Evolutionary conservation across 2,329 filamentous ascomycete species (phyloP).

Genomic region (Phoma sp.): DNA sequence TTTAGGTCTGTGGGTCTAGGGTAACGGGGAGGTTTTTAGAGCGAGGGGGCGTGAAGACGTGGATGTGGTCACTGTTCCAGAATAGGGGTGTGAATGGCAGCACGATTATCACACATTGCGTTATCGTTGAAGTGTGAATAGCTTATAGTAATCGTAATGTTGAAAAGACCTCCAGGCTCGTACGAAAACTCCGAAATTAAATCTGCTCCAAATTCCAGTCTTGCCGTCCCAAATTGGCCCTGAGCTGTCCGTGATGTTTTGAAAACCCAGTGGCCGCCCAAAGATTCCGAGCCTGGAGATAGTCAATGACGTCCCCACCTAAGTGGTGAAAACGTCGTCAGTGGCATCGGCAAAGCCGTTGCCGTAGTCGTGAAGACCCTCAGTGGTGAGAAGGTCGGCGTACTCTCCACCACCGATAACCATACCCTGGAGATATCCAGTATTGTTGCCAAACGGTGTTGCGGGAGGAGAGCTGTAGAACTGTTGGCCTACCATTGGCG

Average conservation of each 20-base stretch:
- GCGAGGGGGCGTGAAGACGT: neutral
- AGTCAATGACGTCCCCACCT: slow-evolving; percentile 10
- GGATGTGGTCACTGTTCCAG: neutral
- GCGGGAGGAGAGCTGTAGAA: neutral
- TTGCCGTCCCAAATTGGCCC: neutral
- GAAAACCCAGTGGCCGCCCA: neutral
- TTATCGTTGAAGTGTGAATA: neutral
- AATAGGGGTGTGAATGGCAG: neutral
- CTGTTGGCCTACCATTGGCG: neutral
- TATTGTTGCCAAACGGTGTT: neutral
- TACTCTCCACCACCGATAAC: neutral
- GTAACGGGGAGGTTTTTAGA: neutral
- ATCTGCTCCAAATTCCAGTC: neutral
- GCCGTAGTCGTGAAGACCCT: neutral
- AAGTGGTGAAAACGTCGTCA: slow-evolving; percentile 45
- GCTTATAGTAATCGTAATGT: neutral
- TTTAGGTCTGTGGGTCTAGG: neutral
- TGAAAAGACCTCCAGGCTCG: neutral
- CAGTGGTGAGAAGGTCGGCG: neutral
- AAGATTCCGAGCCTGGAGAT: neutral
- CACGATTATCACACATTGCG: neutral
- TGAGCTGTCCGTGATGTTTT: neutral
- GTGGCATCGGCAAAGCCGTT: slow-evolving; percentile 31
- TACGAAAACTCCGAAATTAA: neutral
- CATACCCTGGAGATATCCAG: slow-evolving; percentile 6